Percentiles rank a stretch among this genome's conserved stretches.
Conservation (phyloP, 345 rosid species). For the Euphorbia lathyris region DNA sequence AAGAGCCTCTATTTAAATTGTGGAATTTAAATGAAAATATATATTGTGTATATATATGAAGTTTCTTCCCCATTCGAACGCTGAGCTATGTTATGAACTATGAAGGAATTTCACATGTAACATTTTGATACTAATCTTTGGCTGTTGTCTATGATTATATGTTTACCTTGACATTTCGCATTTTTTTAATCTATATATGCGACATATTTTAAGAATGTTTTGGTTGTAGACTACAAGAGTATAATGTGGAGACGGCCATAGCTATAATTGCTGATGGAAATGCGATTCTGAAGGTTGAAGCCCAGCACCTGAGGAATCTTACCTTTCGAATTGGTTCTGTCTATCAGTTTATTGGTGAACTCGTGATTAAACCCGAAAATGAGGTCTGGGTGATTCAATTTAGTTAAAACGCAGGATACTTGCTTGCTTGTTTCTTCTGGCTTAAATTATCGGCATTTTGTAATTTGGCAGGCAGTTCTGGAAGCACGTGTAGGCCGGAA, state of each 20-base stretch:
- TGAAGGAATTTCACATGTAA: background rate
- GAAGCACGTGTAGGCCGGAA: conserved; percentile 79
- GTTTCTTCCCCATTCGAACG: background rate
- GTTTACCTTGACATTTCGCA: background rate
- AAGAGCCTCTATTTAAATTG: no score
- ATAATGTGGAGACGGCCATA: conserved; percentile 50
- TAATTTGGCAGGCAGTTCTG: conserved; percentile 44
- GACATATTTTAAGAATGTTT: conserved; percentile 12
- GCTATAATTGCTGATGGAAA: conserved; percentile 55
- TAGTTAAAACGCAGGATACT: background rate
- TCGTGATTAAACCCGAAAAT: conserved; percentile 44
- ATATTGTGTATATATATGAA: no score
- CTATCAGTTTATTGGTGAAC: conserved; percentile 86
- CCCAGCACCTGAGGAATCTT: conserved; percentile 70
- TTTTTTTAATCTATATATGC: background rate
- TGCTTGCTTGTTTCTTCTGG: background rate
- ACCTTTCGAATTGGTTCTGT: conserved; percentile 58
- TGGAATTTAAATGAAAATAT: no score
- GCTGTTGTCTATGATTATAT: background rate
- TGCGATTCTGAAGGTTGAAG: conserved; percentile 47
- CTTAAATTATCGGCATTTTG: no score
- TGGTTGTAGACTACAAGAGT: conserved; percentile 49
- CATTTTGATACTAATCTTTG: background rate
- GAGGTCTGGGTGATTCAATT: conserved; percentile 37
- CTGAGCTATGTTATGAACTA: background rate